phyloP scores from a whole-genome alignment of 2,329 filamentous ascomycete species.

The Aureobasidium uvarum region DNA sequence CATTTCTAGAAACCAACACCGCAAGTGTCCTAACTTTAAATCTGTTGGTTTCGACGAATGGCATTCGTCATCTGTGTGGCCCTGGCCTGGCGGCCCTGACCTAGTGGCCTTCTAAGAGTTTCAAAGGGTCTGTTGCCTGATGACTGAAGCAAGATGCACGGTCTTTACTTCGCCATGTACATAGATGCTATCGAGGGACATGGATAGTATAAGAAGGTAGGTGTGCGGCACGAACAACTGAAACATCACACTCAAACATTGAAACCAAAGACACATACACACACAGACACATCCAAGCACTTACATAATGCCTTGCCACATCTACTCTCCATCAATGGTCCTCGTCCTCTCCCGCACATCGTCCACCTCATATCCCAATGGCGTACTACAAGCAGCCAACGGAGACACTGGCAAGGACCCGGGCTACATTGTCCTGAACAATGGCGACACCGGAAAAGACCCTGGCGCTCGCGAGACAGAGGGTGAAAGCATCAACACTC shows the following conservation, averaged over 20 bases:
- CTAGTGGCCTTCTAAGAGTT: slow-evolving; percentile 12
- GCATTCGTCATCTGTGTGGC: slow-evolving; percentile 18
- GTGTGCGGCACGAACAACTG: slow-evolving; percentile 16
- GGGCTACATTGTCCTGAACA: slow-evolving; percentile 11
- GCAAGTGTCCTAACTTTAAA: slow-evolving; percentile 19
- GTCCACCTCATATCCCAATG: neutral
- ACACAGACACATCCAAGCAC: neutral
- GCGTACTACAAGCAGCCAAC: slow-evolving; percentile 11
- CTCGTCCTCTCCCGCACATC: slow-evolving; percentile 2
- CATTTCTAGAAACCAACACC: slow-evolving; percentile 23
- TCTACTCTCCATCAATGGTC: slow-evolving; percentile 1
- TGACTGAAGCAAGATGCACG: slow-evolving; percentile 20
- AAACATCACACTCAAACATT: neutral
- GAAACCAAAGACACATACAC: neutral
- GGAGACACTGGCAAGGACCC: slow-evolving; percentile 18
- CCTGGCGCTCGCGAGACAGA: neutral
- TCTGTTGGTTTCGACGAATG: slow-evolving; percentile 19
- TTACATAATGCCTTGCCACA: neutral
- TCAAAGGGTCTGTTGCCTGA: slow-evolving; percentile 17
- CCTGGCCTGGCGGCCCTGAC: slow-evolving; percentile 10
- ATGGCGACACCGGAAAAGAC: slow-evolving; percentile 19
- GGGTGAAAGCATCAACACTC: neutral
- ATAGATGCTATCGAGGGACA: neutral
- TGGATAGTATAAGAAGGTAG: slow-evolving; percentile 16
- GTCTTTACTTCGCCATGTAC: slow-evolving; percentile 19